Base-by-base conservation (phyloP, 2,329 filamentous ascomycete genomes). In the Phialophora chinensis region DNA sequence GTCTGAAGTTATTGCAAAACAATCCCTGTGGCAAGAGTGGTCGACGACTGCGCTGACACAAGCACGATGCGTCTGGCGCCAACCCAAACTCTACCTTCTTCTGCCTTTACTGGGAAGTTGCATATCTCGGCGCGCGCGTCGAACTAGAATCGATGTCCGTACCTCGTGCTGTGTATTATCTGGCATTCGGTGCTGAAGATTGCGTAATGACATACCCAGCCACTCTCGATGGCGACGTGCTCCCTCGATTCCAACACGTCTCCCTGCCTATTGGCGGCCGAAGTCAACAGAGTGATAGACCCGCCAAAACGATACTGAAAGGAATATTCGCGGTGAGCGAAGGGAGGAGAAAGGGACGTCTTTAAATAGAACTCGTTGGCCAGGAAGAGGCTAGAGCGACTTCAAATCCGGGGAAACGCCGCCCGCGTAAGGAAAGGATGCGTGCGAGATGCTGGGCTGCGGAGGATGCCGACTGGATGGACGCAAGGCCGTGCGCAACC, bases 321-420 rank as follows among this genome's bases (percentile, higher is more conserved):
- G 53, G 53, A 55, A 55, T 33, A 8, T 35, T 35, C 53, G 53
- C 53, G 53, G 53, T 55, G 12, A 55, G 53, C 35, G 29, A 52
- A 27, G 20, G 8, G 38, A 44, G 49, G n/a, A 25, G 20, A 5
- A 4, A 20, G 52, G 12, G 3, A 23, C 3, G 27, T 31, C 53
- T 55, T 35, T 55, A 35, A 60, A 50, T 60, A 60, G 58, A 29
- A 47, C 10, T 12, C 7, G 27, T 52, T 52, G 23, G 29, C 20
- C 44, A 27, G 14, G 23, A 60, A 60, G 44, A 35, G 42, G 58
- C 58, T 52, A 55, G 53, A 20, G 53, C 27, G 2, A 11, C 25
- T 11, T 25, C 14, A 52, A 60, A 60, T 52, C 58, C 58, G 58
- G 58, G 58, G 58, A 60, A 52, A 25, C 17, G 6, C 58, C 58